These are phyloP conservation scores for Metrosideros polymorpha DNA, from an alignment of 441 rosid species.

Conservation along the genomic window DNA sequence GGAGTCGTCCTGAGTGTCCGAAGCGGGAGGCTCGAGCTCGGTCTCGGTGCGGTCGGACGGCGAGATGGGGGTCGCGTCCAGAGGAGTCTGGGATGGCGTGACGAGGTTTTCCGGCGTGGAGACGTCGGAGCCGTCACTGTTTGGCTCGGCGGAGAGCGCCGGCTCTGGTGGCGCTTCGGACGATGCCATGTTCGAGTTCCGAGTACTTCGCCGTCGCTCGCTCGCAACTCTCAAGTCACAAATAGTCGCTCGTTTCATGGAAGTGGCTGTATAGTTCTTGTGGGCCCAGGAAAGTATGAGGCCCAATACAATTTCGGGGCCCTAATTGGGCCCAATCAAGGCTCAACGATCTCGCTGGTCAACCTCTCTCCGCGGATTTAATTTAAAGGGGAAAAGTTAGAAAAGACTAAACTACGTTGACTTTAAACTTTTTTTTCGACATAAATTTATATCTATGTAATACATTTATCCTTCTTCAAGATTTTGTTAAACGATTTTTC, in stretches of 20 bases:
- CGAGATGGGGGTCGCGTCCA: neutral
- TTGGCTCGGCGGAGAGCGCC: constrained; percentile 15
- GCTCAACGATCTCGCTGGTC: neutral
- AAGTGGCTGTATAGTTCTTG: neutral
- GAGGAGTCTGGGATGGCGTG: constrained; percentile 9
- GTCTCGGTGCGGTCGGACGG: constrained; percentile 8
- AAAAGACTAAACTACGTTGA: too few relatives aligned
- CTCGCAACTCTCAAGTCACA: neutral
- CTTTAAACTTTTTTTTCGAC: too few relatives aligned
- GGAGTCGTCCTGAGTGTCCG: constrained; percentile 67
- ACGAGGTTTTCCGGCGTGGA: constrained; percentile 35
- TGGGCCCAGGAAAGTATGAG: neutral
- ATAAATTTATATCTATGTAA: too few relatives aligned
- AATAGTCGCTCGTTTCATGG: too few relatives aligned
- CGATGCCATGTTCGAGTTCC: neutral
- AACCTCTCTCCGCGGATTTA: neutral
- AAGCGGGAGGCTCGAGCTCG: constrained; percentile 29
- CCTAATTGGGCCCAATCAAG: neutral
- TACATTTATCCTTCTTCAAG: too few relatives aligned
- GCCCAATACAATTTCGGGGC: neutral
- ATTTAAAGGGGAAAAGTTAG: too few relatives aligned
- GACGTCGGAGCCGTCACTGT: constrained; percentile 33
- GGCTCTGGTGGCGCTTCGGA: neutral
- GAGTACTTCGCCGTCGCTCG: neutral
- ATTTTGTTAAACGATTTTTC: too few relatives aligned